Conservation (phyloP, 164 flowering plant genomes). For the Vitis cinerea region DNA sequence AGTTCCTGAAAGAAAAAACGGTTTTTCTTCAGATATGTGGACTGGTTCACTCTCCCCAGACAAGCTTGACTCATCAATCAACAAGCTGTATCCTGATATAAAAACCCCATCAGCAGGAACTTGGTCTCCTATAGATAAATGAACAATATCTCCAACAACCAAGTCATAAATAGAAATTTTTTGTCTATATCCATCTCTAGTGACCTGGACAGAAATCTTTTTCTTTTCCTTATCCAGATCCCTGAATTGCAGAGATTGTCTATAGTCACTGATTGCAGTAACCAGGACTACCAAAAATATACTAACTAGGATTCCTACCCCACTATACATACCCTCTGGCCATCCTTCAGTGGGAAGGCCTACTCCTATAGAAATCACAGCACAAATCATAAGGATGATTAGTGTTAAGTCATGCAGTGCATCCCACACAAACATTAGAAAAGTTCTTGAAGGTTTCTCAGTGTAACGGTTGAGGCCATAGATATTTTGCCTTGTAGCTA, state of each 20-base stretch:
- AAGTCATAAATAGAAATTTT: conserved; percentile 32
- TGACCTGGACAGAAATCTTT: conserved; percentile 31
- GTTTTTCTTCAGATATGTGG: conserved; percentile 21
- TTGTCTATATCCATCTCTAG: conserved; percentile 34
- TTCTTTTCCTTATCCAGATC: conserved; percentile 40
- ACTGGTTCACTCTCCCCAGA: conserved; percentile 43
- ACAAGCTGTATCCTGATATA: conserved; percentile 29
- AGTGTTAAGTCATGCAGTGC: conserved; percentile 37
- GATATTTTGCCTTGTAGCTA: conserved; percentile 25
- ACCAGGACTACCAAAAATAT: conserved; percentile 37
- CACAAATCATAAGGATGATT: conserved; percentile 36
- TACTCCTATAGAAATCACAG: conserved; percentile 35
- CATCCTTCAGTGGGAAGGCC: conserved; percentile 40
- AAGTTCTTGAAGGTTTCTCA: conserved; percentile 32
- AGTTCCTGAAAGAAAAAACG: conserved; percentile 39
- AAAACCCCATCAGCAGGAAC: conserved; percentile 44
- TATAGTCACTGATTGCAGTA: conserved; percentile 38
- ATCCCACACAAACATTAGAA: conserved; percentile 35
- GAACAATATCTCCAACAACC: conserved; percentile 38
- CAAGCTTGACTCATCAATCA: conserved; percentile 37
- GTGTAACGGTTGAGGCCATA: conserved; percentile 31
- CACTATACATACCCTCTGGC: conserved; percentile 39
- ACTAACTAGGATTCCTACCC: conserved; percentile 30
- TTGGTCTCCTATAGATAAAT: conserved; percentile 33
- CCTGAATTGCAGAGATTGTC: conserved; percentile 36